Conservation (phyloP, 1,139 yeast genomes). For the Saccharomyces hybrid region DNA sequence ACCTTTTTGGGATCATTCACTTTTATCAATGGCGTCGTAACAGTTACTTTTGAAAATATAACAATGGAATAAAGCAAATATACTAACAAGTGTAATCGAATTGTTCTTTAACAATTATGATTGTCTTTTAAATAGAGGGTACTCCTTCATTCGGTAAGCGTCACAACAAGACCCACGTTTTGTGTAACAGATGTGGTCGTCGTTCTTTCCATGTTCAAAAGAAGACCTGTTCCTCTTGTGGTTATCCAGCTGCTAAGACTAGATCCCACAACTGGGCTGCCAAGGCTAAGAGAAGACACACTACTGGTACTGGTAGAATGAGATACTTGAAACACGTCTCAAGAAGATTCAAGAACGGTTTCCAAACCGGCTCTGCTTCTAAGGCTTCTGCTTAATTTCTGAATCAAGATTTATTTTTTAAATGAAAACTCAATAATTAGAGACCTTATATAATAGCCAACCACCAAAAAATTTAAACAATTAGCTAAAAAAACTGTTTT, state of each 20-base stretch:
- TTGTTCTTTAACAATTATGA: not conserved
- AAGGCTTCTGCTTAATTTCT: conserved; percentile 20
- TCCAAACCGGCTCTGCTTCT: conserved; percentile 76
- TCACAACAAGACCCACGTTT: conserved; percentile 99
- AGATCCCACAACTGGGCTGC: conserved; percentile 99
- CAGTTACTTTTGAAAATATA: not conserved
- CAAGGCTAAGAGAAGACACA: conserved; percentile 99
- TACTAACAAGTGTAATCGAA: conserved; percentile 3
- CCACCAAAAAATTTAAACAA: not conserved
- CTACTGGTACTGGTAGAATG: conserved; percentile 99
- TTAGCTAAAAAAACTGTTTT: not conserved
- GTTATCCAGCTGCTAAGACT: conserved; percentile 98
- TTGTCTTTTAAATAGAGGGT: conserved; percentile 64
- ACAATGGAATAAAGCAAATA: not conserved
- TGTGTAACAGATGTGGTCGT: conserved; percentile 98
- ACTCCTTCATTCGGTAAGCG: conserved; percentile 99
- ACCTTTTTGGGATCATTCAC: no score
- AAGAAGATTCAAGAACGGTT: conserved; percentile 97
- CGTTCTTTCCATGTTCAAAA: conserved; percentile 99
- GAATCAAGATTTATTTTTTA: conserved; percentile 4
- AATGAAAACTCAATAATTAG: conserved; percentile 1
- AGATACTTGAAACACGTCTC: conserved; percentile 92
- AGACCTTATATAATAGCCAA: conserved; percentile 1
- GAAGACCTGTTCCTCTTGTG: conserved; percentile 98
- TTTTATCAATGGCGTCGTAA: not conserved